Conservation (phyloP, 345 rosid species). For the Aquilaria malaccensis region DNA sequence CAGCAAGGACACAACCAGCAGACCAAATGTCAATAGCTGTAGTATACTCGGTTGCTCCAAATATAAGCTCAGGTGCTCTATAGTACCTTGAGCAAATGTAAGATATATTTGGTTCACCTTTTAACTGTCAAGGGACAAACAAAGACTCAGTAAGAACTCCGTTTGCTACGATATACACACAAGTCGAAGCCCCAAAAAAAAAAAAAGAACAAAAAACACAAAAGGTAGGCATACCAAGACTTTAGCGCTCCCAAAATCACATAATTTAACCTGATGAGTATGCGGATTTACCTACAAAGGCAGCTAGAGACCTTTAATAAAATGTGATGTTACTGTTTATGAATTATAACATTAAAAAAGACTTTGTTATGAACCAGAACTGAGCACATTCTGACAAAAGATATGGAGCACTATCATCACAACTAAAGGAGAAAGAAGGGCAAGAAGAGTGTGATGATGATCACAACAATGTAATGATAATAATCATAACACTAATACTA, state of each 20-base stretch:
- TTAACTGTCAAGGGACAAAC: slow-evolving; percentile 45
- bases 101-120: slow-evolving; percentile 96
- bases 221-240: slow-evolving; percentile 57
- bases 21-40: slow-evolving; percentile 98
- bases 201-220: neutral
- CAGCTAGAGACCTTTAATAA: neutral
- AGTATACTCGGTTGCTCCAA: slow-evolving; percentile 95
- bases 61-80: slow-evolving; percentile 97
- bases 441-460: neutral
- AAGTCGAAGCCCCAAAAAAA: neutral
- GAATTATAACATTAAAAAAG: neutral
- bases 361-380: neutral
- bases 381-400: neutral
- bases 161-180: neutral
- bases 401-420: neutral
- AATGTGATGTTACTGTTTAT: neutral
- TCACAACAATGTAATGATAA: too few species aligned
- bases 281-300: slow-evolving; percentile 83
- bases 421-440: neutral
- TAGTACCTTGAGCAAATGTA: slow-evolving; percentile 96
- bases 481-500: too few species aligned
- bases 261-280: slow-evolving; percentile 93
- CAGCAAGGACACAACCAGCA: slow-evolving; percentile 94
- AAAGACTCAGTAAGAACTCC: slow-evolving; percentile 6
- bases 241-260: slow-evolving; percentile 99